Conservation (phyloP, 2,329 filamentous ascomycete genomes). For the Alternaria sp. region DNA sequence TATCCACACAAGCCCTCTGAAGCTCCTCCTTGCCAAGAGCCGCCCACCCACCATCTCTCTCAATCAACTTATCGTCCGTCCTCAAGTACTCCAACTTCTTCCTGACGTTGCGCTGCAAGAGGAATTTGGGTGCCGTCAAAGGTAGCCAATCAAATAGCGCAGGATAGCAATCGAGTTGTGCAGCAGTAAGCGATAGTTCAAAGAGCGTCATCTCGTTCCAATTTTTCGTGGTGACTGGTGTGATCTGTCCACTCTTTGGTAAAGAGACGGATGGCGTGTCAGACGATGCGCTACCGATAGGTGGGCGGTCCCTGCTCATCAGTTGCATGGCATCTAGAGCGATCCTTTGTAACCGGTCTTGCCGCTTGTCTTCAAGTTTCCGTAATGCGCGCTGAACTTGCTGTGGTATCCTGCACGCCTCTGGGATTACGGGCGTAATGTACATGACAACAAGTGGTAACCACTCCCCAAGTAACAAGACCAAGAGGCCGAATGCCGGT, state of each 20-base stretch:
- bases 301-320: slow-evolving; percentile 22
- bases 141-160: slow-evolving; percentile 52
- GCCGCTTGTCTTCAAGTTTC: slow-evolving; percentile 58
- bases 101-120: slow-evolving; percentile 65
- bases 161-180: slow-evolving; percentile 37
- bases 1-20: slow-evolving; percentile 72
- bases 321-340: slow-evolving; percentile 31
- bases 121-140: slow-evolving; percentile 54
- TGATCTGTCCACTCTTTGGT: slow-evolving; percentile 8
- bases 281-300: neutral
- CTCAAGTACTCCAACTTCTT: slow-evolving; percentile 69
- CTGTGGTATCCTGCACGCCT: slow-evolving; percentile 80
- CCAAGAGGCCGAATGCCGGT: slow-evolving; percentile 77
- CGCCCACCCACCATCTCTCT: slow-evolving; percentile 66
- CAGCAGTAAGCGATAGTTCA: slow-evolving; percentile 31
- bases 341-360: slow-evolving; percentile 27
- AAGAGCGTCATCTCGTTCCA: slow-evolving; percentile 24
- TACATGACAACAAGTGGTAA: slow-evolving; percentile 80
- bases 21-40: slow-evolving; percentile 71
- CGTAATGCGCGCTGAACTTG: slow-evolving; percentile 70
- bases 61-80: slow-evolving; percentile 74
- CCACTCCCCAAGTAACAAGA: slow-evolving; percentile 84
- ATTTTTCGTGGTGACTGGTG: slow-evolving; percentile 1
- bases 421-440: slow-evolving; percentile 76
- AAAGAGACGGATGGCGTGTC: neutral